These are phyloP conservation scores for Tricholoma sp. DNA, from an alignment of 768 basidiomycete species.

Conservation along the genomic window DNA sequence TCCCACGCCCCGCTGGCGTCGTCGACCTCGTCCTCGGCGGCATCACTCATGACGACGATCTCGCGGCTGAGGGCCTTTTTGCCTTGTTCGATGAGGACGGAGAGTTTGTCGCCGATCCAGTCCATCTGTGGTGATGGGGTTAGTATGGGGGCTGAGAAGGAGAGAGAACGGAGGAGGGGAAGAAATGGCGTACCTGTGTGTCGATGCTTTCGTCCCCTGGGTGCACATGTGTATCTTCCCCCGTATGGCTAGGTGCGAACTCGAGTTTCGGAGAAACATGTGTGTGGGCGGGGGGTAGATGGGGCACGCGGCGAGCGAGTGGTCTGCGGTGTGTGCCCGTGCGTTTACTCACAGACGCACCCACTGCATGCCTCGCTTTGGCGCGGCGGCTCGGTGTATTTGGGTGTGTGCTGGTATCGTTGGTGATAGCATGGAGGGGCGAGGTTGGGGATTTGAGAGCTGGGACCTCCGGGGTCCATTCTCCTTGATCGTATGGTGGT, in stretches of 20 bases:
- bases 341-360: constrained; percentile 26
- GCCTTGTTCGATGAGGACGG: constrained; percentile 71
- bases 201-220: constrained; percentile 29
- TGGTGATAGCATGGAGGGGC: not conserved
- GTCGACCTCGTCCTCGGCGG: constrained; percentile 70
- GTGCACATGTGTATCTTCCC: constrained; percentile 32
- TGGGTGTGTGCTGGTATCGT: constrained; percentile 1
- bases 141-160: too few relatives aligned
- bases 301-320: not conserved
- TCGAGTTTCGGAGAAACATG: constrained; percentile 33
- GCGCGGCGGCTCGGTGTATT: constrained; percentile 34
- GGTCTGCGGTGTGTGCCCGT: constrained; percentile 12
- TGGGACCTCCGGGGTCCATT: constrained; percentile 37
- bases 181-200: too few relatives aligned
- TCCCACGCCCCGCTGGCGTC: constrained; percentile 75
- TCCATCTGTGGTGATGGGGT: too few relatives aligned
- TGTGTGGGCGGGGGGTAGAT: not conserved
- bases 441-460: constrained; percentile 16
- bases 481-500: constrained; percentile 59
- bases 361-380: constrained; percentile 27
- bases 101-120: constrained; percentile 72
- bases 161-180: too few relatives aligned
- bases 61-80: constrained; percentile 73
- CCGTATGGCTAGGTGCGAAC: constrained; percentile 32
- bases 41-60: constrained; percentile 73